phyloP scores from a whole-genome alignment of 2,329 filamentous ascomycete genomes.

The Hymenoscyphus albidus region DNA sequence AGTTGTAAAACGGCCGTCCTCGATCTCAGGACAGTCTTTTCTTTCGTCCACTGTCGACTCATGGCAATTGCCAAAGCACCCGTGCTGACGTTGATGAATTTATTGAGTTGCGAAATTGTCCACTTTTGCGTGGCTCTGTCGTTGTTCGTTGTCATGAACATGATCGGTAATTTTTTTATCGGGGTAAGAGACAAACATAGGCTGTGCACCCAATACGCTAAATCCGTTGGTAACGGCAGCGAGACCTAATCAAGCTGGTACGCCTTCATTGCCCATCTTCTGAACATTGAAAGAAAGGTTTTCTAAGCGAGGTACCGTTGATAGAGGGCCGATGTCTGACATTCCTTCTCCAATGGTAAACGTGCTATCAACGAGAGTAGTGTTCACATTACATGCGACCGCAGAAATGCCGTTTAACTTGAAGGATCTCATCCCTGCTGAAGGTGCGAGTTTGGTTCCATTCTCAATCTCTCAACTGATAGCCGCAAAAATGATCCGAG shows the following conservation, averaged over 20 bases:
- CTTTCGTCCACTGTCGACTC: not conserved
- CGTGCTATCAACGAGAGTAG: not conserved
- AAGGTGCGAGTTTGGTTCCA: not conserved
- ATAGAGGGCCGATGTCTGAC: not conserved
- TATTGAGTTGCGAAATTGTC: not conserved
- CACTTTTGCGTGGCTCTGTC: not conserved
- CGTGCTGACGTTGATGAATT: not conserved
- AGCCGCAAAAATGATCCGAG: not conserved
- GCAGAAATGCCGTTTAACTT: not conserved
- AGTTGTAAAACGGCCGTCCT: not conserved
- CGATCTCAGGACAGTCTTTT: not conserved
- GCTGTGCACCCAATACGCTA: not conserved
- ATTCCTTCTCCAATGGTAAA: not conserved
- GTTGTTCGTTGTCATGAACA: not conserved
- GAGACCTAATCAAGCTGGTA: not conserved
- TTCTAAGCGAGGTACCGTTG: not conserved
- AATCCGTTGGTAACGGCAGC: not conserved
- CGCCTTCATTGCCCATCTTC: not conserved
- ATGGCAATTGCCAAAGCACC: not conserved
- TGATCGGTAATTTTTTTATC: not conserved
- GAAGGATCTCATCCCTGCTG: not conserved
- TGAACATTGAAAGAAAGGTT: not conserved
- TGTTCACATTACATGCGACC: not conserved
- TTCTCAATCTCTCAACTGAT: not conserved
- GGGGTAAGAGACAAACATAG: not conserved